A percentile compares a stretch with the other conserved stretches of the same genome.
These are phyloP conservation scores for Vigna trinervia DNA, from an alignment of 306 rosid genomes.

Conservation along the genomic window DNA sequence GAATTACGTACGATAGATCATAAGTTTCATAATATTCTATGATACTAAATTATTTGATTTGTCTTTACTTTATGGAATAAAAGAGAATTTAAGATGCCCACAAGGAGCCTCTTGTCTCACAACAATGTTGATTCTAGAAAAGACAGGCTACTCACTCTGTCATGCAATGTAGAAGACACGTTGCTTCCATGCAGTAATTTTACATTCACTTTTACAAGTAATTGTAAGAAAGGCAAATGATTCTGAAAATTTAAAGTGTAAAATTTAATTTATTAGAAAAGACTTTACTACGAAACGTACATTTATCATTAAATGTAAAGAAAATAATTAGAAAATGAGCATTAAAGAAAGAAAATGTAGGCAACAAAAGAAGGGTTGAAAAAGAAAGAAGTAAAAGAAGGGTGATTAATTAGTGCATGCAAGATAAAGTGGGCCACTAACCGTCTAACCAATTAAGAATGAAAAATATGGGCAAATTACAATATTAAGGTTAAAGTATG, in stretches of 20 bases:
- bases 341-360: slow-evolving; percentile 14
- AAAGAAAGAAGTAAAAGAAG: slow-evolving; percentile 31
- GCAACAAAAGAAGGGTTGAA: slow-evolving; percentile 35
- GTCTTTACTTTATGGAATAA: slow-evolving; percentile 35
- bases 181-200: slow-evolving; percentile 59
- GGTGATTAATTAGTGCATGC: slow-evolving; percentile 32
- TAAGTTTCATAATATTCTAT: background rate
- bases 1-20: slow-evolving; percentile 17
- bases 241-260: background rate
- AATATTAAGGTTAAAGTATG: slow-evolving; percentile 37
- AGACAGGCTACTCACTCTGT: slow-evolving; percentile 66
- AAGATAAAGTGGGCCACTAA: slow-evolving; percentile 53
- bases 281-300: too few species aligned
- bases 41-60: slow-evolving; percentile 35
- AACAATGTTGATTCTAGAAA: slow-evolving; percentile 71
- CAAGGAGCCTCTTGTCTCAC: slow-evolving; percentile 85
- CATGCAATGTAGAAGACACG: slow-evolving; percentile 98
- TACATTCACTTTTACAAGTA: slow-evolving; percentile 64
- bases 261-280: background rate
- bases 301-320: too few species aligned
- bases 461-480: slow-evolving; percentile 43
- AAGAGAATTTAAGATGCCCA: slow-evolving; percentile 96
- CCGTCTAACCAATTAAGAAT: slow-evolving; percentile 52
- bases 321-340: too few species aligned
- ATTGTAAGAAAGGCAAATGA: too few species aligned